Evolutionary conservation across 345 rosid species (phyloP), one percentile per base, ranked within the genome.

Genomic region (Carallia pectinifolia): DNA sequence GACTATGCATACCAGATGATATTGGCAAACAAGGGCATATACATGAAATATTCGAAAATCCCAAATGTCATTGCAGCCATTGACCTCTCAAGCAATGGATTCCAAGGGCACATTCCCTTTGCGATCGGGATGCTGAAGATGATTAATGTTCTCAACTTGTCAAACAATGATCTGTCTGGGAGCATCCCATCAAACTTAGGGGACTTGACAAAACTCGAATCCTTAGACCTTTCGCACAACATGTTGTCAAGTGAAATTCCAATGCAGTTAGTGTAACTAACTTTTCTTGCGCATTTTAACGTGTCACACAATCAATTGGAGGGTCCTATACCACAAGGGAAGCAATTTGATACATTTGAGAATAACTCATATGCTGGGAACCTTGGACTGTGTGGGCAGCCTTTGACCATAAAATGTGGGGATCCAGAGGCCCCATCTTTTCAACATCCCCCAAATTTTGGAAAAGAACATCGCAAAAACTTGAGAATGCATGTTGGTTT

Each of bases 81-180:
- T 17, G 71, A 68, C n/a, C 60, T 68, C 40, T 68, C 71, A n/a
- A 3, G 48, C 64, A 58, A 68, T 6, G 31, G 36, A 68, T 58
- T 68, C 34, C 37, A 29, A 27, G 71, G 71, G 4, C 38, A 55
- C 12, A 66, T 66, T 17, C 58, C 67, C 17, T 7, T 16, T 6
- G 18, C 13, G 27, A 64, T 64, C 8, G 56, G 58, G 6, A 58
- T 4, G 16, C 31, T 29, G 27, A 30, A 10, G 62, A 34, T 33
- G 29, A 6, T 58, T 15, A 16, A 23, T 1, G 15, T 2, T 29
- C 36, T 58, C 37, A 10, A 58, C 62, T 34, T 58, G 31, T 58
- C 62, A 16, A 58, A 31, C 37, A 58, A 58, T 4, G 2, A 15
- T 58, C 62, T 58, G 1, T n/a, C 37, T 31, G 63, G 63, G 4